A percentile compares a stretch with the other conserved stretches of the same genome.
These are phyloP conservation scores for Setomelanomma holmii DNA, from an alignment of 2,329 filamentous ascomycete genomes.

Conservation along the genomic window DNA sequence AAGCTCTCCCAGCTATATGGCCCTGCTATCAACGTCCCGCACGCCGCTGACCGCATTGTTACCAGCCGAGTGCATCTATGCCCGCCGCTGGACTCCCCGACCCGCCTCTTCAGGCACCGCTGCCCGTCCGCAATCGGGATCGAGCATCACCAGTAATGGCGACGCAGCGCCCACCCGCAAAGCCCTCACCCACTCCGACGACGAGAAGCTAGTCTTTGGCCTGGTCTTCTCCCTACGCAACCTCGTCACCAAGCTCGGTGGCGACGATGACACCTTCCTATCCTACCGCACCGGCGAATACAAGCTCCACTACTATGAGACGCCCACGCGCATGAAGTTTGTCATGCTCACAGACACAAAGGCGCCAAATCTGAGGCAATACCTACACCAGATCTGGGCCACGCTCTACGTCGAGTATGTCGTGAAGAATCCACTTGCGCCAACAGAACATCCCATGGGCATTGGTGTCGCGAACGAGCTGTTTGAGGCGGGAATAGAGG, in stretches of 20 bases:
- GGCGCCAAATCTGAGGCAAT: slow-evolving; percentile 88
- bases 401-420: slow-evolving; percentile 97
- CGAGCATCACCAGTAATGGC: slow-evolving; percentile 55
- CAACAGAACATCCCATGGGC: slow-evolving; percentile 66
- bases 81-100: slow-evolving; percentile 76
- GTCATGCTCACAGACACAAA: slow-evolving; percentile 94
- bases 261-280: slow-evolving; percentile 90
- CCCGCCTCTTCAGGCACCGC: slow-evolving; percentile 57
- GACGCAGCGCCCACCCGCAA: slow-evolving; percentile 43
- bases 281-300: slow-evolving; percentile 93
- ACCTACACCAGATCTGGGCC: slow-evolving; percentile 97
- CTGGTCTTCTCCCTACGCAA: slow-evolving; percentile 96
- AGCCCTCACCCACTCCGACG: slow-evolving; percentile 70
- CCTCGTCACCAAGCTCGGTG: slow-evolving; percentile 94
- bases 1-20: not conserved
- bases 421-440: slow-evolving; percentile 69
- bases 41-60: slow-evolving; percentile 23
- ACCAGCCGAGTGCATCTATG: slow-evolving; percentile 96
- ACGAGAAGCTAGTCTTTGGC: slow-evolving; percentile 96
- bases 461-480: slow-evolving; percentile 70
- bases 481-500: slow-evolving; percentile 72
- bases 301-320: slow-evolving; percentile 99
- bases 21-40: not conserved
- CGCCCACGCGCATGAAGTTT: slow-evolving; percentile 92
- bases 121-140: slow-evolving; percentile 58